Base-by-base conservation (phyloP, 2,329 filamentous ascomycete species). In the Cercospora zeina region DNA sequence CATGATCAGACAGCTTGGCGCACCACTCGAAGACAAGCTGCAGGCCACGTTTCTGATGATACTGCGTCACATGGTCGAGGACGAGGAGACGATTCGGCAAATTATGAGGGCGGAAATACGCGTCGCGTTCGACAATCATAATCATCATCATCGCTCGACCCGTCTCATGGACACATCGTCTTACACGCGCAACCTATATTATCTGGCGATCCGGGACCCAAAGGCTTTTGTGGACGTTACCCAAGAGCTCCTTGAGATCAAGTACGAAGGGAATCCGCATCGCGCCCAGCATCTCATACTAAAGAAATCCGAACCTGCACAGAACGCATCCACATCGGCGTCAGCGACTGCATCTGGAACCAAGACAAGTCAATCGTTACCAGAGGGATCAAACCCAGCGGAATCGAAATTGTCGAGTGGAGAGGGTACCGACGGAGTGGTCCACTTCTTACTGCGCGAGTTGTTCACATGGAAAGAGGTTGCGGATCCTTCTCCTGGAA, bases 381-480 rank as follows among this genome's bases (percentile, higher is more conserved):
- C 54, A 14, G 79, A 83, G 45, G 54, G 62, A 39, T 39, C 84
- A 2, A 96, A 93, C 75, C 76, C 81, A 3, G 69, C 78, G 0
- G 92, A 97, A 63, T 77, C 86, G 42, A 97, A 96, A 77, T 82
- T 90, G 8, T 93, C 95, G 1, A 83, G 93, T 11, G 87, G 97
- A 5, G 93, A 97, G 75, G 92, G 95, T 65, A 91, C 93, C 0
- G 95, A 97, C 75, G 95, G 95, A 3, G 91, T 99, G 3, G 88
- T 99, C 62, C 91, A 97, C 72, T 99, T 96, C 76, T 82, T 99
- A 21, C 86, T 99, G 4, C 96, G 90, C 62, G 95, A 99, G 75
- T 81, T 99, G 50, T 82, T 97, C 60, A 93, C 91, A 55, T 97
- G 96, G 77, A 89, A 89, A 70, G 93, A 96, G 73, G 91, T 96